Conservation (phyloP, 2,329 filamentous ascomycete species). For the Diatrype stigma region DNA sequence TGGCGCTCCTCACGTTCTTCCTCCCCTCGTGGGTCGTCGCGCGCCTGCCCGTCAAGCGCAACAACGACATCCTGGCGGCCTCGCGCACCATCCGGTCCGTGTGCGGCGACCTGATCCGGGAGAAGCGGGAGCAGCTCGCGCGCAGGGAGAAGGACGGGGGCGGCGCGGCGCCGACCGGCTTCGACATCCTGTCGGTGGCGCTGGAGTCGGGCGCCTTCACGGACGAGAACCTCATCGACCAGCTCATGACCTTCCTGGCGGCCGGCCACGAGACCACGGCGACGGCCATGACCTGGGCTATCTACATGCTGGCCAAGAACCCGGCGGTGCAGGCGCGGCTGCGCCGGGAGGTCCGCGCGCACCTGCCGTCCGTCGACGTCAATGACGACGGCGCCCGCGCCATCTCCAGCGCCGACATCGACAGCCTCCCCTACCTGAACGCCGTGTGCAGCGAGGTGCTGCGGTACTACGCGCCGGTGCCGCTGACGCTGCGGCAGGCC, state of each 20-base stretch:
- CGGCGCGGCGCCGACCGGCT: constrained; percentile 36
- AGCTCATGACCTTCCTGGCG: constrained; percentile 40
- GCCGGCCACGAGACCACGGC: constrained; percentile 44
- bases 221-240: constrained; percentile 34
- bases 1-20: constrained; percentile 58
- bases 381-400: constrained; percentile 2
- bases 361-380: constrained; percentile 32
- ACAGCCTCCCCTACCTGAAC: constrained; percentile 35
- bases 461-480: constrained; percentile 39
- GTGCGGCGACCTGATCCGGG: constrained; percentile 62
- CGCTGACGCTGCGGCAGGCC: constrained; percentile 57
- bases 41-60: constrained; percentile 65
- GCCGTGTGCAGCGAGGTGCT: constrained; percentile 41
- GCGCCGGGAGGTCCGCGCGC: constrained; percentile 34
- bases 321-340: constrained; percentile 34
- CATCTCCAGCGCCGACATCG: constrained; percentile 32
- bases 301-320: constrained; percentile 33
- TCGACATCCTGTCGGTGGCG: constrained; percentile 35
- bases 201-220: constrained; percentile 33
- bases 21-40: constrained; percentile 59
- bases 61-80: constrained; percentile 57
- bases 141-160: constrained; percentile 44
- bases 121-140: constrained; percentile 57
- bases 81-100: constrained; percentile 57
- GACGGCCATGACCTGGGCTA: constrained; percentile 35